Percentiles rank a stretch among this genome's conserved stretches.
Evolutionary conservation across 1,139 yeast species (phyloP).

Genomic region (Candida labiduridarum): DNA sequence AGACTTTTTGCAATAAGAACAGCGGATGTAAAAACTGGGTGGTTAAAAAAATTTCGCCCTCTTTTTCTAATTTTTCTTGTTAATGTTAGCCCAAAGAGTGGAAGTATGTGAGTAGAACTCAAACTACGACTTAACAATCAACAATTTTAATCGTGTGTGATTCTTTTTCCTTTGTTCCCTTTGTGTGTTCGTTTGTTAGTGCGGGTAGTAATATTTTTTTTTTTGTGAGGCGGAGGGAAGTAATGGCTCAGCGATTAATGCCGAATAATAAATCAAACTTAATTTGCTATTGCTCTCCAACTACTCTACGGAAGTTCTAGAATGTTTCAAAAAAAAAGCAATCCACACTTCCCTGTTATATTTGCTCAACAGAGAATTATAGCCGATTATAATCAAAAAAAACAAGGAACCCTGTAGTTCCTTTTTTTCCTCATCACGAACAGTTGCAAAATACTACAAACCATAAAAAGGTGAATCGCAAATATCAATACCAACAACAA

Average conservation of each 20-base stretch:
- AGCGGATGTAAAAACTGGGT: not conserved
- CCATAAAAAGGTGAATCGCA: too few relatives aligned
- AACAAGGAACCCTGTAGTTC: too few relatives aligned
- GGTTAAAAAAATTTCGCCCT: not conserved
- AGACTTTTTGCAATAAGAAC: not conserved
- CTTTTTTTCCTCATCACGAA: too few relatives aligned
- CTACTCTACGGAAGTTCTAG: not conserved
- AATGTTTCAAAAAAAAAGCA: not conserved
- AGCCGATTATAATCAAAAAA: too few relatives aligned
- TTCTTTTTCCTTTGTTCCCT: not conserved
- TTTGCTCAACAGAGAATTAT: too few relatives aligned
- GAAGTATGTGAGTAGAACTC: not conserved
- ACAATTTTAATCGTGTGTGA: not conserved
- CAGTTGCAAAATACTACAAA: too few relatives aligned
- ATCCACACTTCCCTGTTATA: too few relatives aligned
- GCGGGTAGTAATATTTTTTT: not conserved
- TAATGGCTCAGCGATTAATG: not conserved
- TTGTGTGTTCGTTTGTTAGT: not conserved
- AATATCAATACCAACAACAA: not conserved
- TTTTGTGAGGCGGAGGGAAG: not conserved
- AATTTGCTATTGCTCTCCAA: not conserved
- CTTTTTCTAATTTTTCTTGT: not conserved
- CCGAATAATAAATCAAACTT: too few relatives aligned
- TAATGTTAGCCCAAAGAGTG: not conserved
- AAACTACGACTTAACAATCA: not conserved